phyloP scores from a whole-genome alignment of 2,329 filamentous ascomycete species.

The Sodiomyces alkalinus region DNA sequence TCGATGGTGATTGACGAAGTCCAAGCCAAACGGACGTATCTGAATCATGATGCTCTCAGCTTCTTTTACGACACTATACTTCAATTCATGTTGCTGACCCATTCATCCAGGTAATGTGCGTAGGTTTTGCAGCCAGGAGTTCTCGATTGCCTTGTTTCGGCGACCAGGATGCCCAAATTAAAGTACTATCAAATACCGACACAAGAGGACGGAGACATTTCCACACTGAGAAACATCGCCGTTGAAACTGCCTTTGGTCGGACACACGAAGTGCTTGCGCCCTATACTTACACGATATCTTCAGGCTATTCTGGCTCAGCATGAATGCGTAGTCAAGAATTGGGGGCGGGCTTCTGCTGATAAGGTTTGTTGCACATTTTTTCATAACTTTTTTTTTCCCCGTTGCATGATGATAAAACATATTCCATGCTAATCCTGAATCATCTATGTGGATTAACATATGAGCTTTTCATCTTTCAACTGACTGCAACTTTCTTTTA shows the following conservation, averaged over 20 bases:
- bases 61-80: neutral
- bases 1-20: constrained; percentile 36
- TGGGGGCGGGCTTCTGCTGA: too few species aligned
- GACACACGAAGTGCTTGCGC: too few species aligned
- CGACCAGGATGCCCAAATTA: constrained; percentile 23
- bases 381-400: constrained; percentile 9
- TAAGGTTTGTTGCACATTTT: too few species aligned
- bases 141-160: too few species aligned
- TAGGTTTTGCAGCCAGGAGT: too few species aligned
- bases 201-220: constrained; percentile 20
- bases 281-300: too few species aligned
- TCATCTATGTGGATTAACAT: constrained; percentile 47
- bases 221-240: constrained; percentile 13
- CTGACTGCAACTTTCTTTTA: constrained; percentile 42
- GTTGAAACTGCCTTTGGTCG: neutral
- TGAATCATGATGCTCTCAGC: constrained; percentile 18
- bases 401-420: constrained; percentile 47
- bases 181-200: constrained; percentile 33
- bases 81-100: constrained; percentile 3
- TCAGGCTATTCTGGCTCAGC: too few species aligned
- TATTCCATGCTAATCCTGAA: constrained; percentile 73
- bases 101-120: neutral
- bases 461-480: constrained; percentile 77
- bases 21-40: constrained; percentile 41
- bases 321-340: too few species aligned